Conservation (phyloP, 2,329 filamentous ascomycete species). For the Lecanicillium sp. region DNA sequence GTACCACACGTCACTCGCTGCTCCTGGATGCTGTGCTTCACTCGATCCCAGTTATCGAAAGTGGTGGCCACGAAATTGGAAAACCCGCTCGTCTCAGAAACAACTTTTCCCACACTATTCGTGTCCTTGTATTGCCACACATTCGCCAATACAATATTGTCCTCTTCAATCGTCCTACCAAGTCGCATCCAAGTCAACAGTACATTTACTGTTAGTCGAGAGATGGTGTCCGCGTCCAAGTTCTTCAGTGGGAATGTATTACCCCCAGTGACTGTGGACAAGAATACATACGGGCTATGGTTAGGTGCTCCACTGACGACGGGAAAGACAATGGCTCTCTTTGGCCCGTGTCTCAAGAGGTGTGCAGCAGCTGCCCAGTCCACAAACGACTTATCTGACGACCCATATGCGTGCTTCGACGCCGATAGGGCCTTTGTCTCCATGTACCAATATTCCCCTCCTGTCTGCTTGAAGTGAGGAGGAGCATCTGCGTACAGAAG, state of each 20-base stretch:
- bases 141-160: slow-evolving; percentile 3
- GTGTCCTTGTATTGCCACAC: slow-evolving; percentile 9
- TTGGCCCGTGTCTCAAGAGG: slow-evolving; percentile 22
- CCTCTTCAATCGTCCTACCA: slow-evolving; percentile 11
- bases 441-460: slow-evolving; percentile 18
- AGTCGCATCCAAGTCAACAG: slow-evolving; percentile 37
- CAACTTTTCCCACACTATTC: slow-evolving; percentile 4
- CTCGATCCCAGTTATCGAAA: slow-evolving; percentile 6
- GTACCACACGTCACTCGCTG: slow-evolving; percentile 11
- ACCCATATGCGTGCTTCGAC: slow-evolving; percentile 18
- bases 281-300: slow-evolving; percentile 29
- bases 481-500: slow-evolving; percentile 40
- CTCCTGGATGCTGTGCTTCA: too few relatives aligned
- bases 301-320: too few relatives aligned
- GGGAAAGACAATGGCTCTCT: slow-evolving; percentile 35
- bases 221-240: slow-evolving; percentile 22
- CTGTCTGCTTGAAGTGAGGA: slow-evolving; percentile 30
- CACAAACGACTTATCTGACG: slow-evolving; percentile 25
- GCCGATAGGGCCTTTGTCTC: slow-evolving; percentile 18
- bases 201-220: slow-evolving; percentile 31
- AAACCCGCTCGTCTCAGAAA: too few relatives aligned
- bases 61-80: not conserved
- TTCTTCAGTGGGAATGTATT: slow-evolving; percentile 25
- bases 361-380: slow-evolving; percentile 35
- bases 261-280: slow-evolving; percentile 34